Base-by-base conservation (phyloP, 371 early-diverging fungal species). In the Lichtheimia hyalospora region DNA sequence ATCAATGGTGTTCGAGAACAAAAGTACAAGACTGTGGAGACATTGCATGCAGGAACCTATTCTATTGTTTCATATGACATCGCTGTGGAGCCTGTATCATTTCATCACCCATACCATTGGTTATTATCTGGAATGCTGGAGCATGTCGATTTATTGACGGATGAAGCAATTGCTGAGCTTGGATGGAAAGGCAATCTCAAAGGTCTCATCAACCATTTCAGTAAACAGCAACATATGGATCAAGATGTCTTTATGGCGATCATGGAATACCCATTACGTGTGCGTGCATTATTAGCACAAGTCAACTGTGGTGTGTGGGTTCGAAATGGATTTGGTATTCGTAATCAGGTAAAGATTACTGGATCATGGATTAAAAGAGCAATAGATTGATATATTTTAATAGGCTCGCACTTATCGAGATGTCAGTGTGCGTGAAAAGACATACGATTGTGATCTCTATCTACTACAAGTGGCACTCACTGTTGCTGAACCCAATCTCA, bases 91-190 rank as follows among this genome's bases (percentile, higher is more conserved):
- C 87, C 89, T 5, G 87, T 95, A 8, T 91, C 94, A 13, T 91
- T 95, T 71, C 93, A 94, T 62, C 89, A 94, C 68, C 95, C 96
- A 5, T 78, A 94, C 61, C 95, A 96, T 60, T 96, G 98, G 96
- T 80, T 96, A 44, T 73, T 95, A 60, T 89, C 93, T 0, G 86
- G 89, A 58, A 66, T 95, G 41, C 74, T 94, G 61, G 85, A 89
- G 54, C 83, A 89, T 58, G 81, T 93, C 10, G 72, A 84, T 24
- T 74, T 85, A 18, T 65, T 91, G 28, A 76, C 82, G 20, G 84
- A 88, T 16, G 63, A 66, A 5, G 65, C 75, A 5, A 66, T 86
- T n/a, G 76, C 70, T 41, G 79, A 77, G 52, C 57, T 77, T 44
- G 86, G 86, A 5, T 85, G 70, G 68, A 25, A 62, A 3, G 66